Base-by-base conservation (phyloP, 2,329 filamentous ascomycete genomes). In the Penicillium palitans region DNA sequence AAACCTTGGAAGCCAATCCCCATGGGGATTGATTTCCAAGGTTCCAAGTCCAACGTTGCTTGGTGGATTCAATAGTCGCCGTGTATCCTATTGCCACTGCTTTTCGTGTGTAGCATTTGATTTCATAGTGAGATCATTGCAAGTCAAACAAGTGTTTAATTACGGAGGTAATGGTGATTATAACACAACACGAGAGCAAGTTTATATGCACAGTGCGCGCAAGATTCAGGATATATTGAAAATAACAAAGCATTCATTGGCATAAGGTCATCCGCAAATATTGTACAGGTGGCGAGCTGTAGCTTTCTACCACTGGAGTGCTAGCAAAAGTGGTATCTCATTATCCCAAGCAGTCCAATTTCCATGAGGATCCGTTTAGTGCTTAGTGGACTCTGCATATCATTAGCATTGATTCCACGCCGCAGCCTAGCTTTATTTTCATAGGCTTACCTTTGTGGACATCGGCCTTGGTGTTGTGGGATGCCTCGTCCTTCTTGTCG, bases 401-500 rank as follows among this genome's bases (percentile, higher is more conserved):
- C 4, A 25, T 57, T 53, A 57, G 55, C 19, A 35, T 40, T 19
- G 1, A 29, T 19, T 35, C 41, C 2, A 33, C 2, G 12, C 1
- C n/a, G 7, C 4, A 24, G 4, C 1, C 10, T 21, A 8, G n/a
- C 8, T 29, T 13, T 4, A 3, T 3, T 19, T n/a, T 0, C 3
- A 19, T 5, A 13, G 10, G 12, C 52, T 50, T 46, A 58, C 56
- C 56, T 52, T 58, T 58, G 52, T 61, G 29, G 39, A 48, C 52
- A 39, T 58, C 56, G 2, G 59, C 47, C 46, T 59, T 61, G 40
- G 47, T 66, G 64, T 83, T 76, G 74, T 83, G 80, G 72, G 78
- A 79, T 66, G 63, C 60, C 78, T 84, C 76, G 62, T 82, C 75
- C 33, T 80, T 37, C 79, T 84, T 84, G 78, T 84, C 80, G 62